A percentile compares a stretch with the other conserved stretches of the same genome.
These are phyloP conservation scores for Panicum virgatum DNA, from an alignment of 202 grass and related monocot genomes.

Conservation along the genomic window DNA sequence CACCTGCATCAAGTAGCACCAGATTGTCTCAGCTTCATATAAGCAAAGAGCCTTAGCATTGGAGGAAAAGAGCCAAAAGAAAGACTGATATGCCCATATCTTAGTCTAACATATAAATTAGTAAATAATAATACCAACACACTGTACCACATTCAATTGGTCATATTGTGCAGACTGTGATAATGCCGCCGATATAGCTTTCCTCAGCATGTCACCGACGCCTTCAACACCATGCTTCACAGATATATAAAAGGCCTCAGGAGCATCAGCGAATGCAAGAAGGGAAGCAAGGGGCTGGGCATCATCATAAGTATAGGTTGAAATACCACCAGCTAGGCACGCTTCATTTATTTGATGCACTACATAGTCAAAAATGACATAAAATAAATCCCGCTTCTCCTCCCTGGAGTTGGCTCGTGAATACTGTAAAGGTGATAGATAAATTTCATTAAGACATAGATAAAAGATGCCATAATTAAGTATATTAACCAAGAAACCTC, in stretches of 20 bases:
- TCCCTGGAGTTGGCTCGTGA: constrained; percentile 82
- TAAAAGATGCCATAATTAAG: constrained; percentile 16
- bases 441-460: constrained; percentile 18
- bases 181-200: constrained; percentile 76
- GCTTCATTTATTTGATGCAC: constrained; percentile 92
- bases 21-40: constrained; percentile 25
- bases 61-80: background rate
- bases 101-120: constrained; percentile 23
- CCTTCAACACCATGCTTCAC: constrained; percentile 90
- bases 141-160: constrained; percentile 71
- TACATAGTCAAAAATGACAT: constrained; percentile 85
- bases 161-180: constrained; percentile 72
- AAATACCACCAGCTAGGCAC: constrained; percentile 67
- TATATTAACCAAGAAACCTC: constrained; percentile 13
- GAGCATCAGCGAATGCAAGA: constrained; percentile 79
- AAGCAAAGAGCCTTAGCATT: constrained; percentile 26
- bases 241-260: constrained; percentile 89
- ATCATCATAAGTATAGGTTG: constrained; percentile 82
- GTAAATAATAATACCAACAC: constrained; percentile 9
- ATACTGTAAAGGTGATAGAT: constrained; percentile 64
- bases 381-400: constrained; percentile 90
- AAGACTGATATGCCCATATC: background rate
- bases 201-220: constrained; percentile 83
- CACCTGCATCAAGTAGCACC: constrained; percentile 6
- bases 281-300: constrained; percentile 77